phyloP scores from a whole-genome alignment of 768 basidiomycete genomes.

The Goffeauzyma gilvescens region DNA sequence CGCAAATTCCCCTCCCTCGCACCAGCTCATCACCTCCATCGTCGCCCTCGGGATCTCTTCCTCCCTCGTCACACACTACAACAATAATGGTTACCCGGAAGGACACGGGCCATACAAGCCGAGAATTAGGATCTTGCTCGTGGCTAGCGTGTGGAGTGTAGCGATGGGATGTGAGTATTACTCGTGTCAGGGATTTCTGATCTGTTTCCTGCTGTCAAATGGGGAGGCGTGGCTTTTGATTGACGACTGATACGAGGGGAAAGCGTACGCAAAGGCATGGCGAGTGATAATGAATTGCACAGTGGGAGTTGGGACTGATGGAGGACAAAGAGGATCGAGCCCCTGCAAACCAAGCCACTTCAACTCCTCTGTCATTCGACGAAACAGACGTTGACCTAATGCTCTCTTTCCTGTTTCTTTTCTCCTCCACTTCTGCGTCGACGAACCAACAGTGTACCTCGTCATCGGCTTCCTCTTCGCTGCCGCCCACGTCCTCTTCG shows the following conservation, averaged over 20 bases:
- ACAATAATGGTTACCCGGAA: slow-evolving; percentile 13
- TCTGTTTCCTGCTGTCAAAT: too few relatives aligned
- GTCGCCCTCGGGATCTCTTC: slow-evolving; percentile 27
- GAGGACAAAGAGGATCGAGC: too few relatives aligned
- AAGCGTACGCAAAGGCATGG: background rate
- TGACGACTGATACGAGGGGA: too few relatives aligned
- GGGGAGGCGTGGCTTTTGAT: too few relatives aligned
- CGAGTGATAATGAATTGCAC: background rate
- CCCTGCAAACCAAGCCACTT: too few relatives aligned
- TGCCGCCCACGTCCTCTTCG: slow-evolving; percentile 22
- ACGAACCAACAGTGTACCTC: slow-evolving; percentile 30
- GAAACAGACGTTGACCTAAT: background rate
- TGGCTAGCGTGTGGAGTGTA: slow-evolving; percentile 23
- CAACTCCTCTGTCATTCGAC: background rate
- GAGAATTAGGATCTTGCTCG: slow-evolving; percentile 29
- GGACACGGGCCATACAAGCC: slow-evolving; percentile 21
- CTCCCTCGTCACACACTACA: slow-evolving; percentile 19
- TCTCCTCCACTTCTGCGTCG: background rate
- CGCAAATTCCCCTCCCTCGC: too few relatives aligned
- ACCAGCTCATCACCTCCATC: slow-evolving; percentile 19
- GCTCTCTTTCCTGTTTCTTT: background rate
- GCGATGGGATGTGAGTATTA: slow-evolving; percentile 21
- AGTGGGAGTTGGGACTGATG: background rate
- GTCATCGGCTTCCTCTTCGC: slow-evolving; percentile 24
- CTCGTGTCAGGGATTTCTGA: background rate